phyloP scores from a whole-genome alignment of 805 yeast species.

The Pichia occidentalis region DNA sequence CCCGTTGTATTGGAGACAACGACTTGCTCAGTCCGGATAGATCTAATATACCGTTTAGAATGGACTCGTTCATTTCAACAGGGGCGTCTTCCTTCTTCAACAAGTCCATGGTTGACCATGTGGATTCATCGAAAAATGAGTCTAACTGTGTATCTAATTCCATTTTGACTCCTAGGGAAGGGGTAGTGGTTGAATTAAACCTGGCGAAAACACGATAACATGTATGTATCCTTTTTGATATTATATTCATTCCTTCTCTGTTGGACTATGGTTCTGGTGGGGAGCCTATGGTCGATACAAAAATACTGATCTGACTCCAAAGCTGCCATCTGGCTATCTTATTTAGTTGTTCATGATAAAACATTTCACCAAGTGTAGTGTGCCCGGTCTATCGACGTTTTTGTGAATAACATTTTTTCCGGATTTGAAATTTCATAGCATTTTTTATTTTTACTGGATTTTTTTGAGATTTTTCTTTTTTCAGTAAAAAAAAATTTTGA shows the following conservation, averaged over 20 bases:
- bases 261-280: background rate
- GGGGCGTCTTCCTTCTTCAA: constrained; percentile 10
- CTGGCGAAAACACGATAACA: too few relatives aligned
- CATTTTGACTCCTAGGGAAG: constrained; percentile 14
- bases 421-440: too few relatives aligned
- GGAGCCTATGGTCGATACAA: constrained; percentile 11
- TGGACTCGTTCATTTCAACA: constrained; percentile 12
- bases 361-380: too few relatives aligned
- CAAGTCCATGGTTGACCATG: constrained; percentile 26
- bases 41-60: constrained; percentile 32
- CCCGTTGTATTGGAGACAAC: constrained; percentile 25
- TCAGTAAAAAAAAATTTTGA: background rate
- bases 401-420: too few relatives aligned
- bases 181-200: background rate
- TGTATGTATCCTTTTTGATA: too few relatives aligned
- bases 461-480: constrained; percentile 1
- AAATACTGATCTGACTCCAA: background rate
- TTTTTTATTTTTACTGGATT: background rate
- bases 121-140: constrained; percentile 15
- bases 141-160: constrained; percentile 16
- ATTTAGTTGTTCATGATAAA: too few relatives aligned
- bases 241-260: too few relatives aligned
- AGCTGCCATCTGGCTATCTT: too few relatives aligned
- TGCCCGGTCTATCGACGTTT: too few relatives aligned
- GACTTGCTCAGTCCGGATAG: constrained; percentile 43